A percentile compares a stretch with the other conserved stretches of the same genome.
Evolutionary conservation across 805 yeast genomes (phyloP).

Genomic region (Ogataea henricii): DNA sequence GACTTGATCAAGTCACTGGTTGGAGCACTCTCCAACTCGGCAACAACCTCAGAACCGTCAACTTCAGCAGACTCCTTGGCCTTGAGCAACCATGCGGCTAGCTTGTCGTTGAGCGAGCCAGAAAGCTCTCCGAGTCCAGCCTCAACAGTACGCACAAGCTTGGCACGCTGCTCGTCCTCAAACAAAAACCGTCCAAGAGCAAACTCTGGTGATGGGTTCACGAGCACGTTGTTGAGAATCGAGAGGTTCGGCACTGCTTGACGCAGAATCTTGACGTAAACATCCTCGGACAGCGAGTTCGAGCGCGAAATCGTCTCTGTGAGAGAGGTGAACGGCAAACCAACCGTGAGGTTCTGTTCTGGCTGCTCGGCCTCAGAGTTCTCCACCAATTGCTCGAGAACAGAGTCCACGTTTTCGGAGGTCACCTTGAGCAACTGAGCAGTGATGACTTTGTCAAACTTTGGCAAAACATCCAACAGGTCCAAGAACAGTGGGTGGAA

Average conservation of each 20-base stretch:
- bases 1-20: slow-evolving; percentile 33
- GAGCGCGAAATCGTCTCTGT: slow-evolving; percentile 17
- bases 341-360: slow-evolving; percentile 62
- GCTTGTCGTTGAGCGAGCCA: slow-evolving; percentile 52
- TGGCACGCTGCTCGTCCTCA: slow-evolving; percentile 50
- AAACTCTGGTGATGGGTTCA: slow-evolving; percentile 76
- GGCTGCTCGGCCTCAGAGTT: slow-evolving; percentile 59
- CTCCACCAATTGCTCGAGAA: slow-evolving; percentile 48
- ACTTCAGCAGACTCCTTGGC: slow-evolving; percentile 41
- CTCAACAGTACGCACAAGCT: slow-evolving; percentile 46
- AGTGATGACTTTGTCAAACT: slow-evolving; percentile 54
- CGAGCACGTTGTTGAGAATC: slow-evolving; percentile 55
- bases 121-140: slow-evolving; percentile 47
- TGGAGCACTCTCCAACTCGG: slow-evolving; percentile 41
- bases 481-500: slow-evolving; percentile 61
- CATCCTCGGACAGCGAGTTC: slow-evolving; percentile 40
- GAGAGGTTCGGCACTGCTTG: slow-evolving; percentile 57
- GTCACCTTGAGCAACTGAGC: slow-evolving; percentile 51
- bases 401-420: slow-evolving; percentile 41
- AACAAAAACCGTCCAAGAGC: slow-evolving; percentile 80
- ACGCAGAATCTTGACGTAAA: slow-evolving; percentile 71
- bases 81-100: slow-evolving; percentile 71
- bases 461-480: slow-evolving; percentile 59
- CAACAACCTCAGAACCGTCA: slow-evolving; percentile 32
- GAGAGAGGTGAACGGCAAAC: slow-evolving; percentile 39